Conservation (phyloP, 257 asterid species). For the Solanum acaule region DNA sequence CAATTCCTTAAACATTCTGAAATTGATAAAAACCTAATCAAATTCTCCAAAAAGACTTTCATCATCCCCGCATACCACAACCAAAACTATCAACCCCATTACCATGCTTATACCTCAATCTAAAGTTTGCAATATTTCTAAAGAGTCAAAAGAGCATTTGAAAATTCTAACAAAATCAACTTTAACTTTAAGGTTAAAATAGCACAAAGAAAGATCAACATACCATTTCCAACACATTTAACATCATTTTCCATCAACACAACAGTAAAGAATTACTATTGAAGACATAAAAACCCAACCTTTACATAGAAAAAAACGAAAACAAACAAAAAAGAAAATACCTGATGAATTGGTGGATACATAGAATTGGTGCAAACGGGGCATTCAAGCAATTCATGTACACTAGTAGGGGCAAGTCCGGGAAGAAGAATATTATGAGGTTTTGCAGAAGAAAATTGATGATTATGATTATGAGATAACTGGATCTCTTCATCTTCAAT, state of each 20-base stretch:
- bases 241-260: neutral
- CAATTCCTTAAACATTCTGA: neutral
- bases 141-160: neutral
- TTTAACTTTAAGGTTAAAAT: neutral
- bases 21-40: neutral
- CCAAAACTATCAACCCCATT: neutral
- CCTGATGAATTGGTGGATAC: slow-evolving; percentile 96
- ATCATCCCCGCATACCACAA: neutral
- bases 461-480: slow-evolving; percentile 20
- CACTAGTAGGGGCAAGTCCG: slow-evolving; percentile 56
- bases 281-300: neutral
- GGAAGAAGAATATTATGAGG: slow-evolving; percentile 28
- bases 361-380: slow-evolving; percentile 89
- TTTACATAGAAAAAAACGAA: neutral
- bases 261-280: neutral
- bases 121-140: neutral
- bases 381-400: slow-evolving; percentile 86
- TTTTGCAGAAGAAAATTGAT: slow-evolving; percentile 34
- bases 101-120: neutral
- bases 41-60: neutral
- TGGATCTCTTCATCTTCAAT: slow-evolving; percentile 75
- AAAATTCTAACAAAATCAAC: neutral
- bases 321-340: slow-evolving; percentile 5
- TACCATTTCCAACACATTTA: neutral
- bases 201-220: neutral